Evolutionary conservation across 1,284 basidiomycete genomes (phyloP).

Genomic region (Spongiforma sp.): DNA sequence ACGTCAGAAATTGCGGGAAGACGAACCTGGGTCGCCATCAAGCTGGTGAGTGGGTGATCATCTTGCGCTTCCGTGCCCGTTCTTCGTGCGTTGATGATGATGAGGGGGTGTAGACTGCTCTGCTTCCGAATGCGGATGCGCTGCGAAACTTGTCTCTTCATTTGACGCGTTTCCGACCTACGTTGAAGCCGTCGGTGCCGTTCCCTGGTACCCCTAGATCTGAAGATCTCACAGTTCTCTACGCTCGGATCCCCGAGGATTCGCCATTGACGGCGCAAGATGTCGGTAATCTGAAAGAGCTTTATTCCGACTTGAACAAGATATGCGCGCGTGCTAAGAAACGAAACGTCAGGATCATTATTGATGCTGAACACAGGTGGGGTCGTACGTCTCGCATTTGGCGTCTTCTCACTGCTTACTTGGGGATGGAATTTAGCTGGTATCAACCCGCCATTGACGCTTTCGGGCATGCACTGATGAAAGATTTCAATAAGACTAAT

Average conservation of each 20-base stretch:
- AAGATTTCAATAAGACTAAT: constrained; percentile 72
- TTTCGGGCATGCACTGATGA: constrained; percentile 74
- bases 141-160: constrained; percentile 37
- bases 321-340: constrained; percentile 68
- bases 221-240: constrained; percentile 31
- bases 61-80: not conserved
- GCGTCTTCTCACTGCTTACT: not conserved
- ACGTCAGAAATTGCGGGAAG: constrained; percentile 43
- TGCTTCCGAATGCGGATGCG: constrained; percentile 31
- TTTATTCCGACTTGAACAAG: constrained; percentile 62
- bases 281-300: constrained; percentile 58
- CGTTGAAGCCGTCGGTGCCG: constrained; percentile 28
- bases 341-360: constrained; percentile 66
- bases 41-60: constrained; percentile 67
- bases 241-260: constrained; percentile 40
- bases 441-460: constrained; percentile 89
- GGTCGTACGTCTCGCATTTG: not conserved
- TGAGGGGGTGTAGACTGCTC: constrained; percentile 48
- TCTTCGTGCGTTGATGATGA: not conserved
- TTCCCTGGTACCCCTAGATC: constrained; percentile 35
- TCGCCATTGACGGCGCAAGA: constrained; percentile 55
- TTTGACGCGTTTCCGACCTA: constrained; percentile 20
- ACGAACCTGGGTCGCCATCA: constrained; percentile 83
- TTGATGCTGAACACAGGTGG: constrained; percentile 85
- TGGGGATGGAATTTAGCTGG: constrained; percentile 57